A percentile compares a stretch with the other conserved stretches of the same genome.
Evolutionary conservation across 768 basidiomycete species (phyloP).

Genomic region (Kwoniella heveanensis): DNA sequence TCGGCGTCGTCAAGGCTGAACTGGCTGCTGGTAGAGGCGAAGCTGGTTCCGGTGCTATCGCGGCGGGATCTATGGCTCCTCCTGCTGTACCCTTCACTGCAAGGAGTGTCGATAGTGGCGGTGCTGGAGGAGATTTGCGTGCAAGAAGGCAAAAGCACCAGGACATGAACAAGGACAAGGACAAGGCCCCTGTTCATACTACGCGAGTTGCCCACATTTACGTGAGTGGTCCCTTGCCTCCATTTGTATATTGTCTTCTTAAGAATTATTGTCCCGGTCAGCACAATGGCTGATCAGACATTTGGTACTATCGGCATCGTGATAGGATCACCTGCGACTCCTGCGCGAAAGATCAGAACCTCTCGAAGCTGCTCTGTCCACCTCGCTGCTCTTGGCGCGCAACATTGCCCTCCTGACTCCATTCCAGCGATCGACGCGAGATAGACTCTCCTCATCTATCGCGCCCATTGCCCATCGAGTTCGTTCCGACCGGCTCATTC

Average conservation of each 20-base stretch:
- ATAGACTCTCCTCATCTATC: conserved; percentile 67
- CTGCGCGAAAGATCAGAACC: conserved; percentile 65
- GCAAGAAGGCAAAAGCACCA: background rate
- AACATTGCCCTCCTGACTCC: conserved; percentile 85
- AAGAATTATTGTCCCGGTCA: background rate
- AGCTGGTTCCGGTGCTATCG: background rate
- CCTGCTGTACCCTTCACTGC: background rate
- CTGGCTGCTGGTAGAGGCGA: conserved; percentile 63
- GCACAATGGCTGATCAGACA: conserved; percentile 33
- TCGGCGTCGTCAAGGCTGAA: conserved; percentile 82
- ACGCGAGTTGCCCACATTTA: conserved; percentile 38
- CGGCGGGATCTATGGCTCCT: background rate
- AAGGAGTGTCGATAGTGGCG: background rate
- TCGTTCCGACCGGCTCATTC: conserved; percentile 69
- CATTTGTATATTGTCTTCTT: background rate
- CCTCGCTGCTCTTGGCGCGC: conserved; percentile 70
- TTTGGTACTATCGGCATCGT: conserved; percentile 53
- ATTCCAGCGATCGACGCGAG: conserved; percentile 80
- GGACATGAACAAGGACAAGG: background rate
- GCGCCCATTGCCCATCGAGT: conserved; percentile 68
- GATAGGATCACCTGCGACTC: conserved; percentile 65
- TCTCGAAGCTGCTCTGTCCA: conserved; percentile 65
- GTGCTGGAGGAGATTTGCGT: background rate
- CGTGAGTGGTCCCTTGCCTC: conserved; percentile 35
- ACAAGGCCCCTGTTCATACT: conserved; percentile 17